Conservation (phyloP, 495 filamentous ascomycete species). For the Penicillium macrosclerotiorum region DNA sequence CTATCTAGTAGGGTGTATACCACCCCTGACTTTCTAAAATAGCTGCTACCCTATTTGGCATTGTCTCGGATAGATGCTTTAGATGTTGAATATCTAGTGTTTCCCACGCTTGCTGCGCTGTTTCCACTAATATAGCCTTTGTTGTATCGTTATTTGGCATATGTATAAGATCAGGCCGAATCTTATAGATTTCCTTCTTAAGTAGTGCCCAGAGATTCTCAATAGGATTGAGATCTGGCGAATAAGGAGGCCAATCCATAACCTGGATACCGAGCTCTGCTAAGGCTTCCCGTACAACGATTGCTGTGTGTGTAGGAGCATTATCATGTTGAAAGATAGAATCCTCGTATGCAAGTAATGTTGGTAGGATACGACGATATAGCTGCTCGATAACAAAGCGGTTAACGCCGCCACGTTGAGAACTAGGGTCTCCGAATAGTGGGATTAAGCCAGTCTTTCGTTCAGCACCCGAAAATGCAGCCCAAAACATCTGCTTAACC, state of each 20-base stretch:
- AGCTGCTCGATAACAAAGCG: slow-evolving; percentile 3
- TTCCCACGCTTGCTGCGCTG: slow-evolving; percentile 1
- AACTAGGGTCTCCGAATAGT: slow-evolving; percentile 2
- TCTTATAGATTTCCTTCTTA: slow-evolving; percentile 5
- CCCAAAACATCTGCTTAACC: slow-evolving; percentile 14
- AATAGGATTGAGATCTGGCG: slow-evolving; percentile 18
- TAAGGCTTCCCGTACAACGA: slow-evolving; percentile 1
- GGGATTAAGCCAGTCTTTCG: slow-evolving; percentile 8
- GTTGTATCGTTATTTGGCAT: slow-evolving; percentile 4
- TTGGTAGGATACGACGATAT: slow-evolving; percentile 8
- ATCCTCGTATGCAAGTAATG: slow-evolving; percentile 4
- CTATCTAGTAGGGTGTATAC: too few species aligned
- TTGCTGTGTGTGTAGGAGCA: slow-evolving; percentile 2
- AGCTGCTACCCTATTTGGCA: slow-evolving; percentile 2
- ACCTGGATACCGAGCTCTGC: neutral
- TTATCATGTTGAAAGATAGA: slow-evolving; percentile 13
- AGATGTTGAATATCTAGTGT: neutral
- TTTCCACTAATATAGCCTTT: neutral
- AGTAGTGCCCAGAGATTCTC: slow-evolving; percentile 12
- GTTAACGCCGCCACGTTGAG: neutral
- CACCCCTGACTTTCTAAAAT: slow-evolving; percentile 5
- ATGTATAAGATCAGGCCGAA: slow-evolving; percentile 3
- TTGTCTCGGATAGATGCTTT: slow-evolving; percentile 6
- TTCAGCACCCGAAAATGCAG: slow-evolving; percentile 1
- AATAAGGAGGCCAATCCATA: slow-evolving; percentile 18